Evolutionary conservation across 805 yeast genomes (phyloP).

Genomic region (Yarrowia osloensis): DNA sequence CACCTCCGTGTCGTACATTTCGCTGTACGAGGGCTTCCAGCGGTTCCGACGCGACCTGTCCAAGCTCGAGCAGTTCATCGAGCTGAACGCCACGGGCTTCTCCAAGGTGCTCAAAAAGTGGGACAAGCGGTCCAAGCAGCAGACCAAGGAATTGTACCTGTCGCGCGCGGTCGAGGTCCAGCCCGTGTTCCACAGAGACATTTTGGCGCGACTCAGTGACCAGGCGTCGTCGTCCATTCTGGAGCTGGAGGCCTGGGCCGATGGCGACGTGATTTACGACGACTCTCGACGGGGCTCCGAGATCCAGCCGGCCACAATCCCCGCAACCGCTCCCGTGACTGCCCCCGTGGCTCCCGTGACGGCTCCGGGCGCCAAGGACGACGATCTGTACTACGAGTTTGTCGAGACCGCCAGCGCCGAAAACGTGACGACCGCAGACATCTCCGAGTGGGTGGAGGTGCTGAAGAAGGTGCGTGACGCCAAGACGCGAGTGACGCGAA

Average conservation of each 20-base stretch:
- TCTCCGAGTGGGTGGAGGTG: slow-evolving; percentile 51
- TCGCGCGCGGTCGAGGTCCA: slow-evolving; percentile 94
- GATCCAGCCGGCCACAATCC: not conserved
- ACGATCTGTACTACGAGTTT: slow-evolving; percentile 72
- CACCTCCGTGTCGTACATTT: slow-evolving; percentile 74
- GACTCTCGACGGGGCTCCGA: slow-evolving; percentile 19
- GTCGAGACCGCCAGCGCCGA: slow-evolving; percentile 44
- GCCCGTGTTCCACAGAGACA: slow-evolving; percentile 91
- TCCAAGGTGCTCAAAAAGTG: slow-evolving; percentile 94
- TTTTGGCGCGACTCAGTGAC: slow-evolving; percentile 82
- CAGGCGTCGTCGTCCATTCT: slow-evolving; percentile 52
- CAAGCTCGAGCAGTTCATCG: slow-evolving; percentile 89
- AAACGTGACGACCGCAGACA: slow-evolving; percentile 43
- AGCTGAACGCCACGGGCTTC: slow-evolving; percentile 92
- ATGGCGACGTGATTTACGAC: slow-evolving; percentile 48
- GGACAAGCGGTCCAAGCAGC: slow-evolving; percentile 96
- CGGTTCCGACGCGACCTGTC: slow-evolving; percentile 86
- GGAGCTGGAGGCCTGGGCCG: slow-evolving; percentile 74
- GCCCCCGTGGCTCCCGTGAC: slow-evolving; percentile 2
- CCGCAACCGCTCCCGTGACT: not conserved
- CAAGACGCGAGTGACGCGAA: slow-evolving; percentile 58
- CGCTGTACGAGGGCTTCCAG: slow-evolving; percentile 84
- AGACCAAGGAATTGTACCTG: slow-evolving; percentile 87
- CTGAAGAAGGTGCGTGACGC: slow-evolving; percentile 47
- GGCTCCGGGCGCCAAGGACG: slow-evolving; percentile 39